Evolutionary conservation across 352 stramenopile genomes (phyloP).

Genomic region (Plasmopara muralis): DNA sequence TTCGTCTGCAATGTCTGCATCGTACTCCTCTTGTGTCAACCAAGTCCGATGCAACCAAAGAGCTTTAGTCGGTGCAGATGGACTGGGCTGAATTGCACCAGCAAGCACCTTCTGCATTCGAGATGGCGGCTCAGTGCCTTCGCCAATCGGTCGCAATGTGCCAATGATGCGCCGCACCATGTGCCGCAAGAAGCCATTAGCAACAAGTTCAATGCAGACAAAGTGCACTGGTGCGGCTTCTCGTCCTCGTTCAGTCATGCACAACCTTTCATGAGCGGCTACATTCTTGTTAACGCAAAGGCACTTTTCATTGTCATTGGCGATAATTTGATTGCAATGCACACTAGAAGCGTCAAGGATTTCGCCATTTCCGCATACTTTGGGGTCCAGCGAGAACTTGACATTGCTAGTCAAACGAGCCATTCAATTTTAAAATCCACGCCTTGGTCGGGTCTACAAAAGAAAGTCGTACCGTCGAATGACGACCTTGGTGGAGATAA

Average conservation of each 20-base stretch:
- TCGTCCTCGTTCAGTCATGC: slow-evolving; percentile 20
- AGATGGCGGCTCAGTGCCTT: slow-evolving; percentile 46
- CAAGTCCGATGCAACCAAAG: slow-evolving; percentile 83
- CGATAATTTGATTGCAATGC: slow-evolving; percentile 14
- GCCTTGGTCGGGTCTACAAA: neutral
- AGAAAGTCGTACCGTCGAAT: slow-evolving; percentile 37
- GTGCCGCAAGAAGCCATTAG: slow-evolving; percentile 80
- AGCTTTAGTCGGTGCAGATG: slow-evolving; percentile 69
- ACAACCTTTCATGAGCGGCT: slow-evolving; percentile 24
- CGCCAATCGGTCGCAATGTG: slow-evolving; percentile 69
- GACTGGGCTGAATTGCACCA: slow-evolving; percentile 41
- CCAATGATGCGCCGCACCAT: slow-evolving; percentile 85
- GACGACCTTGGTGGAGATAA: slow-evolving; percentile 55
- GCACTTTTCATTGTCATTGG: slow-evolving; percentile 6
- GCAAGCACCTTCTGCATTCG: slow-evolving; percentile 66
- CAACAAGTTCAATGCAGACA: slow-evolving; percentile 76
- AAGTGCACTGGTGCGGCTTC: slow-evolving; percentile 43
- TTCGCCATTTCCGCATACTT: slow-evolving; percentile 47
- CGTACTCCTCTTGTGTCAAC: slow-evolving; percentile 70
- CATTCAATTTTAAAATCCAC: neutral
- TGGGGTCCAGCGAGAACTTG: slow-evolving; percentile 61
- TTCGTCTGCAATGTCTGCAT: slow-evolving; percentile 35
- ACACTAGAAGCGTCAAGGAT: slow-evolving; percentile 35
- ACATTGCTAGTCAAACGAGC: slow-evolving; percentile 35
- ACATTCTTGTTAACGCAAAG: slow-evolving; percentile 12